These are phyloP conservation scores for Apiotrichum porosum DNA, from an alignment of 1,284 basidiomycete species.

Conservation along the genomic window DNA sequence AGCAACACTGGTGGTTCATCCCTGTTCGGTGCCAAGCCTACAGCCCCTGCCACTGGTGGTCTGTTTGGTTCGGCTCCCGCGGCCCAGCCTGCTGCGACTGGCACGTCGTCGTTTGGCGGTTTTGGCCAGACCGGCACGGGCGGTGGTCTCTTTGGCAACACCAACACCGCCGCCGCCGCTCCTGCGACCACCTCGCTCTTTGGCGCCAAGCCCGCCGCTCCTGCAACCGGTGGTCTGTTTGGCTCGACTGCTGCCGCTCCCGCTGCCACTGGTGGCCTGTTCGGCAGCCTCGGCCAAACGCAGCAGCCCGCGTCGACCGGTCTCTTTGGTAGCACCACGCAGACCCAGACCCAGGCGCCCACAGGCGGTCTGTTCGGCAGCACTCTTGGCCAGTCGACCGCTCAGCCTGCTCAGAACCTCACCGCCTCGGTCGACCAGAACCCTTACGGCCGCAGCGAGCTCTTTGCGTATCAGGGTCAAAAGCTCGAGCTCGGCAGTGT, in stretches of 20 bases:
- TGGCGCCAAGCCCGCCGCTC: conserved; percentile 14
- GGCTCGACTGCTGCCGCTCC: conserved; percentile 21
- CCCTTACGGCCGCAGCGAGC: conserved; percentile 74
- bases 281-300: conserved; percentile 35
- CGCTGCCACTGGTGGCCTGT: conserved; percentile 45
- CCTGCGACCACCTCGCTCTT: conserved; percentile 21
- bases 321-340: conserved; percentile 50
- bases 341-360: conserved; percentile 16
- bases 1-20: conserved; percentile 29
- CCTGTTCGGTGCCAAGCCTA: conserved; percentile 53
- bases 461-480: conserved; percentile 50
- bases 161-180: neutral
- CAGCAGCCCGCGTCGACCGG: conserved; percentile 30
- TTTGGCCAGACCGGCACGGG: conserved; percentile 30
- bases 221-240: conserved; percentile 26
- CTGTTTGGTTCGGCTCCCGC: conserved; percentile 44
- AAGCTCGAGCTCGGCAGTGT: conserved; percentile 41
- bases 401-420: conserved; percentile 49
- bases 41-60: conserved; percentile 40
- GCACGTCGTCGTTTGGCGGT: conserved; percentile 17
- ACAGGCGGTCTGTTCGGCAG: conserved; percentile 17
- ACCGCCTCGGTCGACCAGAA: conserved; percentile 80
- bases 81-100: conserved; percentile 19
- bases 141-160: conserved; percentile 25
- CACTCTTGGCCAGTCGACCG: conserved; percentile 36